phyloP scores from a whole-genome alignment of 768 basidiomycete genomes.

The Botryobasidium botryosum region DNA sequence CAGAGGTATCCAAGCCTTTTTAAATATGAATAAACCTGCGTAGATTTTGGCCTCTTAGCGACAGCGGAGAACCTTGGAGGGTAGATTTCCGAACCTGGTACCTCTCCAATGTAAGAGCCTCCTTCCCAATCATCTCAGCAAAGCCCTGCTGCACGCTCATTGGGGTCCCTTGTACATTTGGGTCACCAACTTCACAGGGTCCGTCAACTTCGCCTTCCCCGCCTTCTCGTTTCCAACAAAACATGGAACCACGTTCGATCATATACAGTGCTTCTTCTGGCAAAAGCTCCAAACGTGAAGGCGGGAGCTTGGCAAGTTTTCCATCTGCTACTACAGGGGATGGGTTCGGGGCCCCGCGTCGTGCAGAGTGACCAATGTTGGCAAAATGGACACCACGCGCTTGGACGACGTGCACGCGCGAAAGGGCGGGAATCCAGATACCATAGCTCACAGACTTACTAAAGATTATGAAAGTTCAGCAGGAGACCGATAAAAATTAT shows the following conservation, averaged over 20 bases:
- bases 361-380: slow-evolving; percentile 63
- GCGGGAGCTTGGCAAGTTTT: slow-evolving; percentile 12
- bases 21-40: slow-evolving; percentile 80
- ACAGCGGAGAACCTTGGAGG: neutral
- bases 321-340: slow-evolving; percentile 19
- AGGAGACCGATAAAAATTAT: neutral
- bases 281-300: slow-evolving; percentile 61
- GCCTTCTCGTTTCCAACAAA: slow-evolving; percentile 46
- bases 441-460: slow-evolving; percentile 71
- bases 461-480: slow-evolving; percentile 1
- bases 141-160: slow-evolving; percentile 90
- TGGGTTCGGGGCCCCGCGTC: slow-evolving; percentile 20
- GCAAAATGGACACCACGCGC: slow-evolving; percentile 71
- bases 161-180: slow-evolving; percentile 35
- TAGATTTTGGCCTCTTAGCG: neutral
- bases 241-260: slow-evolving; percentile 74
- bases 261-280: slow-evolving; percentile 94
- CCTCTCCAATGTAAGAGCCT: slow-evolving; percentile 62
- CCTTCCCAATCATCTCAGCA: slow-evolving; percentile 64
- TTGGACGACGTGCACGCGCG: slow-evolving; percentile 49
- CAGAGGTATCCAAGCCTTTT: slow-evolving; percentile 84
- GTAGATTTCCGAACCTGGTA: slow-evolving; percentile 49
- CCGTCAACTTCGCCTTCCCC: slow-evolving; percentile 16
- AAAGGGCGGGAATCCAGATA: slow-evolving; percentile 54
- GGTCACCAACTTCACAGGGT: neutral